Evolutionary conservation across 331 rosid species (phyloP).

Genomic region (Acacia pycnantha): DNA sequence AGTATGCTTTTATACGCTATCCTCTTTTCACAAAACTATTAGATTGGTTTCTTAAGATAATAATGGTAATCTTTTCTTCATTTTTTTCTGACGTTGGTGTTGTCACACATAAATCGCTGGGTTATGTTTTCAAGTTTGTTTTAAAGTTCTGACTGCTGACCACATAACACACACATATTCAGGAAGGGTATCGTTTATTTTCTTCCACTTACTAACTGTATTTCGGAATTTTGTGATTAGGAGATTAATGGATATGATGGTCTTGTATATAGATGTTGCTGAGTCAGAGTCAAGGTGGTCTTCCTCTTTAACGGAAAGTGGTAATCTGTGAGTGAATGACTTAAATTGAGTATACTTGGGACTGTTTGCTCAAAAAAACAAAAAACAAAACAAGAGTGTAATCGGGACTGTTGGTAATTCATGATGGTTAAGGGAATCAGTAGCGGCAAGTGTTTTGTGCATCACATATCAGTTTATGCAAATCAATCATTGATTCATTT

Average conservation of each 20-base stretch:
- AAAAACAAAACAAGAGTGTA: background rate
- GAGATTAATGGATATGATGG: background rate
- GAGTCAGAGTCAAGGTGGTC: slow-evolving; percentile 26
- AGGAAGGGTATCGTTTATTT: background rate
- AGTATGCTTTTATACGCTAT: background rate
- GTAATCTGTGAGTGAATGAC: slow-evolving; percentile 27
- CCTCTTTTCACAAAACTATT: background rate
- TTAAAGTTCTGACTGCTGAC: background rate
- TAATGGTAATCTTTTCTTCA: background rate
- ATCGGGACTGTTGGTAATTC: slow-evolving; percentile 23
- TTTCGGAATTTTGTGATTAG: slow-evolving; percentile 11
- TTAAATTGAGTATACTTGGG: slow-evolving; percentile 23
- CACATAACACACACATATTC: background rate
- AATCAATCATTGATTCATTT: background rate
- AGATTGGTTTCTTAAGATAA: background rate
- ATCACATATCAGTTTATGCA: background rate
- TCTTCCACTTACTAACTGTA: background rate
- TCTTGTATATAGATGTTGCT: background rate
- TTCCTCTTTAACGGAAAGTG: slow-evolving; percentile 11
- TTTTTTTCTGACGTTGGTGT: background rate
- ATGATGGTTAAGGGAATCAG: slow-evolving; percentile 13
- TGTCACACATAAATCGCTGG: background rate
- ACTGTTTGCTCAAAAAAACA: background rate
- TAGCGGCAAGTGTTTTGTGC: slow-evolving; percentile 15
- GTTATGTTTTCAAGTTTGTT: background rate